These are phyloP conservation scores for Solanum peruvianum DNA, from an alignment of 257 asterid genomes.

Conservation along the genomic window DNA sequence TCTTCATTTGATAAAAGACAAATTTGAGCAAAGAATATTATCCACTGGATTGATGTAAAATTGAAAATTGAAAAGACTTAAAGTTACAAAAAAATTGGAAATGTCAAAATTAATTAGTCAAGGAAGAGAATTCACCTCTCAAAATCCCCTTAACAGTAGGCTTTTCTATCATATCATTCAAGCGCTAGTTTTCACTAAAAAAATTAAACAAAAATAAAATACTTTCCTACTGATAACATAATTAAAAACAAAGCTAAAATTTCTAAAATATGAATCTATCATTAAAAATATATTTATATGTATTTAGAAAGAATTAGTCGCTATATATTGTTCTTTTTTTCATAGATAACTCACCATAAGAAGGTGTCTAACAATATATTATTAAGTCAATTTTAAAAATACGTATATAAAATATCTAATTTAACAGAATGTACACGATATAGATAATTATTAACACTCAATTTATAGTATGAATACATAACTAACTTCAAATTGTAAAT, in stretches of 20 bases:
- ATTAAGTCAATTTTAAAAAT: no score
- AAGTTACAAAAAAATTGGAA: neutral
- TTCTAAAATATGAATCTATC: neutral
- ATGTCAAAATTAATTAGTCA: neutral
- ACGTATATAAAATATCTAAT: neutral
- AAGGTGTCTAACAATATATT: no score
- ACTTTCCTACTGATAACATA: neutral
- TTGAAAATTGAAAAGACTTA: neutral
- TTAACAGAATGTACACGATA: neutral
- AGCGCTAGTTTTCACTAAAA: neutral
- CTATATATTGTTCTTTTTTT: no score
- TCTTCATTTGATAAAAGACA: neutral
- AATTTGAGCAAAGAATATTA: neutral
- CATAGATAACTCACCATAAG: no score
- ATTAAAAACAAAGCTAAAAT: neutral
- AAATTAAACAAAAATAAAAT: neutral
- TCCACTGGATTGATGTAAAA: neutral
- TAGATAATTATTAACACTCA: neutral
- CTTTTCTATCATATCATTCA: neutral
- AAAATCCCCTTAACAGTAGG: neutral
- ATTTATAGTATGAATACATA: neutral
- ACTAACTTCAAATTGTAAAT: neutral
- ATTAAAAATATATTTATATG: no score
- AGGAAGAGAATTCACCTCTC: neutral
- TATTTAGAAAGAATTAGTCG: no score